Evolutionary conservation across 768 basidiomycete genomes (phyloP).

Genomic region (Hortiboletus flavorubellus): DNA sequence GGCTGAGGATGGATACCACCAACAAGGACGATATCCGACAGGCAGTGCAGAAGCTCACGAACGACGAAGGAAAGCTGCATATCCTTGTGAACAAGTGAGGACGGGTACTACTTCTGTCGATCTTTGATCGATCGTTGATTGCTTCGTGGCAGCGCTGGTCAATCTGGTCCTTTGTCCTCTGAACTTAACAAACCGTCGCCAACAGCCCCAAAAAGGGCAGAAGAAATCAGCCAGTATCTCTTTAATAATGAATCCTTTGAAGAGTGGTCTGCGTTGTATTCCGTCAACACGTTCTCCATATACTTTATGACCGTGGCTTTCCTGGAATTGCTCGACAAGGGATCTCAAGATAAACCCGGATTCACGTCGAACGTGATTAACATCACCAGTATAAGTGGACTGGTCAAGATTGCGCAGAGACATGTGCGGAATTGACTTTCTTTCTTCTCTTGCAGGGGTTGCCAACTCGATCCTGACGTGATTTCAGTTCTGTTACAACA

Average conservation of each 20-base stretch:
- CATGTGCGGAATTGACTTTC: constrained; percentile 53
- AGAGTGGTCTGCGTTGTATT: constrained; percentile 59
- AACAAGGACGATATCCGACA: constrained; percentile 60
- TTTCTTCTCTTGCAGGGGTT: not conserved
- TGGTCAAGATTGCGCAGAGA: constrained; percentile 66
- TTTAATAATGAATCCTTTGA: constrained; percentile 67
- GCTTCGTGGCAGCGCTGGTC: constrained; percentile 56
- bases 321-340: constrained; percentile 70
- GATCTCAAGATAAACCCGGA: constrained; percentile 53
- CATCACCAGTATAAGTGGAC: constrained; percentile 73
- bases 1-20: constrained; percentile 71
- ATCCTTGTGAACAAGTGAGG: constrained; percentile 80
- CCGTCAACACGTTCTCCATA: constrained; percentile 70
- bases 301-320: constrained; percentile 78
- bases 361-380: constrained; percentile 71
- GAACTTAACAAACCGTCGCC: constrained; percentile 57
- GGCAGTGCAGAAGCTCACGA: constrained; percentile 40
- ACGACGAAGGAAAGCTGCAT: constrained; percentile 63
- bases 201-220: constrained; percentile 59
- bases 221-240: constrained; percentile 62
- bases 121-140: not conserved
- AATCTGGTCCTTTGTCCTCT: constrained; percentile 57
- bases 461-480: not conserved
- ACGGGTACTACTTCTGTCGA: not conserved
- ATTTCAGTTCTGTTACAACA: constrained; percentile 75